Evolutionary conservation across 495 filamentous ascomycete genomes (phyloP), one percentile per base, ranked within the genome.

Genomic region (Tuber microsphaerosporum): DNA sequence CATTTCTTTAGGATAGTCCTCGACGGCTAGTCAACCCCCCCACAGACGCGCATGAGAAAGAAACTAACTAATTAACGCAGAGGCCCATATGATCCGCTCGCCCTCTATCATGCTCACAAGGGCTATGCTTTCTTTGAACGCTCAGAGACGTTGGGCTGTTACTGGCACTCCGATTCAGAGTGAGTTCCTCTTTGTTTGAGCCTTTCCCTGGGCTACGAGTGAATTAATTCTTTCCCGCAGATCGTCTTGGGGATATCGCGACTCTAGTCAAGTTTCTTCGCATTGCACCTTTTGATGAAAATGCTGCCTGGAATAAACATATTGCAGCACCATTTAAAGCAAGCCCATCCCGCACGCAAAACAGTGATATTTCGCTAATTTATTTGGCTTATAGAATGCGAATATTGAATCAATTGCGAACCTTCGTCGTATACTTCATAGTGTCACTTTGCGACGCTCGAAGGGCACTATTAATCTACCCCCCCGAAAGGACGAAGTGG

Each of bases 1-100:
- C 91, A 92, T 76, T 97, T 94, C 91, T 98, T 98, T 82, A 91
- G 95, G 12, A 93, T 99, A 73, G 94, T 97, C 0, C 88, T 99
- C 41, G 95, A 99, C 81, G 95, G 80, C 81, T 26, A 41, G 80
- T 78, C 41, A 45, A 51, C 16, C 37, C 22, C 41, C 48, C 22
- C 1, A 12, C 22, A 41, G 48, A 26, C 31, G 12, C 46, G 14
- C 34, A 74, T 41, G 16, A 22, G 46, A 5, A n/a, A 17, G 20
- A 20, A 3, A 10, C 73, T 69, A 20, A 71, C 48, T 56, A n/a
- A 41, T 71, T 26, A 31, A 70, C 75, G 48, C 14, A 81, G 79
- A 99, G 84, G 95, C 94, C 20, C 95, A 99, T 84, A 91, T 90
- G 81, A 97, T 99, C 78, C 90, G 95, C 16, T 93, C 96, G 80